These are phyloP conservation scores for Sphaerulina musiva DNA, from an alignment of 2,329 filamentous ascomycete genomes.

Conservation along the genomic window DNA sequence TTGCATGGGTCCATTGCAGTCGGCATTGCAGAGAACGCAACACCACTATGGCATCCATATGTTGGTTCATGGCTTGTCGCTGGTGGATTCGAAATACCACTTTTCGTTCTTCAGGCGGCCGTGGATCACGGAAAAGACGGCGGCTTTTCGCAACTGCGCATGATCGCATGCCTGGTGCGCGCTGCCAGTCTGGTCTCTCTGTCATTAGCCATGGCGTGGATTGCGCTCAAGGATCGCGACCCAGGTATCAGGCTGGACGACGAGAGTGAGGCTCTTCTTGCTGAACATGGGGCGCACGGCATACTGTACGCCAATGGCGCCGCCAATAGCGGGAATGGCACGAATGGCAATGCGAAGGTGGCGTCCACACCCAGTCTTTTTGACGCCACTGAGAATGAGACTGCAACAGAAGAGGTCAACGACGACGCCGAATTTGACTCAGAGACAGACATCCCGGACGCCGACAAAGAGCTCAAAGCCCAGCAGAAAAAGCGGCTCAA, in stretches of 20 bases:
- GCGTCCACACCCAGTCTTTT: conserved; percentile 4
- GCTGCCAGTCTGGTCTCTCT: conserved; percentile 13
- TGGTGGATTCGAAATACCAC: conserved; percentile 21
- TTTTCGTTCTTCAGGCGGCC: conserved; percentile 16
- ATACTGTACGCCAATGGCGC: neutral
- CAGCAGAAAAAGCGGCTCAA: conserved; percentile 57
- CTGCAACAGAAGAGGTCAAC: conserved; percentile 6
- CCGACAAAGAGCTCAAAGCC: conserved; percentile 51
- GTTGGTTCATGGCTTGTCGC: conserved; percentile 25
- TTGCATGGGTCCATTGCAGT: conserved; percentile 22
- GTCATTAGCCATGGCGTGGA: conserved; percentile 14
- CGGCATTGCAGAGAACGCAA: conserved; percentile 23
- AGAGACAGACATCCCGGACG: conserved; percentile 51
- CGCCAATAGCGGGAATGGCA: neutral
- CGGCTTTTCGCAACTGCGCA: conserved; percentile 8
- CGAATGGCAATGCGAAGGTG: conserved; percentile 12
- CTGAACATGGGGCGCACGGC: neutral
- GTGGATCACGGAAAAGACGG: conserved; percentile 7
- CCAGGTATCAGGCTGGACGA: conserved; percentile 11
- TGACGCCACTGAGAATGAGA: conserved; percentile 8
- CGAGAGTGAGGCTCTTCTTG: conserved; percentile 26
- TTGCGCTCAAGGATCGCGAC: conserved; percentile 18
- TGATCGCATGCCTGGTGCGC: conserved; percentile 18
- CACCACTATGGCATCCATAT: conserved; percentile 30
- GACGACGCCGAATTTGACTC: conserved; percentile 21